Percentiles rank a stretch among this genome's conserved stretches.
phyloP scores from a whole-genome alignment of 768 basidiomycete species.

The Leccinum uliginosum region DNA sequence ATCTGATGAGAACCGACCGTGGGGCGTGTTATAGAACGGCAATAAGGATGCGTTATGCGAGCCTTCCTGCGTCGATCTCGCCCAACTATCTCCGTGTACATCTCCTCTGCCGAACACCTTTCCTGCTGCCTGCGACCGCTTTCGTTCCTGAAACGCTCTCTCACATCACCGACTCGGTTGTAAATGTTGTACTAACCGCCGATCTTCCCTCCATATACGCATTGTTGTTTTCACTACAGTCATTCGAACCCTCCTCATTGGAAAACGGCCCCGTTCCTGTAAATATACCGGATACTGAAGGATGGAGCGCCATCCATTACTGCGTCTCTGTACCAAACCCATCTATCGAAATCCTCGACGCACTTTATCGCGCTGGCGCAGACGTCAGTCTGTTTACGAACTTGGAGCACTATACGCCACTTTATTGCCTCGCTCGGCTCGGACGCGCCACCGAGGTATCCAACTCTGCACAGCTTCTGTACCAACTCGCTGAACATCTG shows the following conservation, averaged over 20 bases:
- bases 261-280: constrained; percentile 47
- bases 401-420: constrained; percentile 58
- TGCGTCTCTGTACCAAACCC: constrained; percentile 54
- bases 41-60: constrained; percentile 27
- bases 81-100: constrained; percentile 25
- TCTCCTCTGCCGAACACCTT: constrained; percentile 23
- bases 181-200: constrained; percentile 47
- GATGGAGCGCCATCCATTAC: constrained; percentile 73
- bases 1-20: constrained; percentile 3
- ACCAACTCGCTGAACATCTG: constrained; percentile 62
- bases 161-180: constrained; percentile 46
- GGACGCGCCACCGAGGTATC: constrained; percentile 31
- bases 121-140: constrained; percentile 22
- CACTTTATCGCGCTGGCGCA: constrained; percentile 71
- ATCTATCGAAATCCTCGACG: constrained; percentile 60
- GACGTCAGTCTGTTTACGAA: constrained; percentile 68
- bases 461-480: constrained; percentile 39
- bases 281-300: constrained; percentile 61
- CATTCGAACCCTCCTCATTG: constrained; percentile 40
- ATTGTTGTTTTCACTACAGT: constrained; percentile 48
- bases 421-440: constrained; percentile 59
- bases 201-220: constrained; percentile 51
- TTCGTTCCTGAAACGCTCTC: constrained; percentile 41
- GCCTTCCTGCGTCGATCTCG: constrained; percentile 20
- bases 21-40: constrained; percentile 22